These are phyloP conservation scores for Plasmodium malariae DNA, from an alignment of 169 alveolate species.

Conservation along the genomic window DNA sequence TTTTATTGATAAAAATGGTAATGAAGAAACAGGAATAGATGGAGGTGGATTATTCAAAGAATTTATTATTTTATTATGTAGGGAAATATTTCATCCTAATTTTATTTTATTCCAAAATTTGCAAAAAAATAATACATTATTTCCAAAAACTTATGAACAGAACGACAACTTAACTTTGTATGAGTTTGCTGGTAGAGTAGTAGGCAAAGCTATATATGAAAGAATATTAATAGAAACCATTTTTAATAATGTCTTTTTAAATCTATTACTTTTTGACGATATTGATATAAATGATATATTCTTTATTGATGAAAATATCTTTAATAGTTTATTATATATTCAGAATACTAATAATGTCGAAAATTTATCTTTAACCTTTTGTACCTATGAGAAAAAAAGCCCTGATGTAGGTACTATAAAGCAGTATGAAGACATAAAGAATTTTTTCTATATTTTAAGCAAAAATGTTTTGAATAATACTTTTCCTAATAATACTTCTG, in stretches of 20 bases:
- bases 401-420: conserved; percentile 33
- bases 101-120: conserved; percentile 88
- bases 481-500: no score
- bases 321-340: conserved; percentile 78
- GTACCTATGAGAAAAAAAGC: conserved; percentile 47
- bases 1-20: conserved; percentile 91
- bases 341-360: conserved; percentile 81
- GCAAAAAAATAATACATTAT: conserved; percentile 78
- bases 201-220: conserved; percentile 95
- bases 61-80: conserved; percentile 91
- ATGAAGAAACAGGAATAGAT: conserved; percentile 95
- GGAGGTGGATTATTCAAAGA: conserved; percentile 99
- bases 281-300: conserved; percentile 90
- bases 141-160: conserved; percentile 81
- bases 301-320: conserved; percentile 65
- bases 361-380: conserved; percentile 82
- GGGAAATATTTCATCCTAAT: conserved; percentile 90
- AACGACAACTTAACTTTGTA: conserved; percentile 82
- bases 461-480: neutral
- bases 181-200: conserved; percentile 88
- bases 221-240: conserved; percentile 93
- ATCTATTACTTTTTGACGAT: conserved; percentile 88
- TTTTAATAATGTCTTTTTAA: conserved; percentile 90
- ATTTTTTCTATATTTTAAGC: conserved; percentile 18
- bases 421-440: conserved; percentile 30